Conservation (phyloP, 2,329 filamentous ascomycete species). For the Monilinia fructigena region DNA sequence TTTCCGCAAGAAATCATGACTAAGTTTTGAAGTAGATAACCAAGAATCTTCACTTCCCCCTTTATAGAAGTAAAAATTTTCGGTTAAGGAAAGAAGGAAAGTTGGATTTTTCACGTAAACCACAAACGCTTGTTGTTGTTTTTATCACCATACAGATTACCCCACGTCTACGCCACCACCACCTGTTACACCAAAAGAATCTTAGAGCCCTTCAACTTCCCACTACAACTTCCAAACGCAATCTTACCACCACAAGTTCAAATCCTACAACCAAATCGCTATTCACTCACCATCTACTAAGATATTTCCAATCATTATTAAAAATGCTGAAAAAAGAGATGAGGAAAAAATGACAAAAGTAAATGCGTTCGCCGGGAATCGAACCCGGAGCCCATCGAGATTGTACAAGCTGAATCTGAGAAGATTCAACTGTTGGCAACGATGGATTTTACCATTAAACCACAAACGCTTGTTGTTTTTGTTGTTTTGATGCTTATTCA, state of each 20-base stretch:
- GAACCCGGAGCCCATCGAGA: not conserved
- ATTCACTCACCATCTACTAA: not conserved
- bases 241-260: not conserved
- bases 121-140: no score
- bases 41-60: no score
- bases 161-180: not conserved
- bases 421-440: slow-evolving; percentile 3
- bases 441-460: slow-evolving; percentile 24
- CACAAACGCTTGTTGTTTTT: slow-evolving; percentile 10
- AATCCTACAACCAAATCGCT: no score
- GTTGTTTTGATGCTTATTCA: no score
- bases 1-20: no score
- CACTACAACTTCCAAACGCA: not conserved
- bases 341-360: no score
- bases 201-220: not conserved
- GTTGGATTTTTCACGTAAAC: no score
- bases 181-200: not conserved
- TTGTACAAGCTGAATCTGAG: no score
- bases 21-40: no score
- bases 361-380: slow-evolving; percentile 8
- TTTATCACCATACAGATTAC: no score
- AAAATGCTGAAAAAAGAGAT: not conserved
- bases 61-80: no score
- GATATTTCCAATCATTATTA: not conserved
- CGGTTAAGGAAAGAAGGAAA: no score